Base-by-base conservation (phyloP, 169 alveolate genomes). In the Plasmodium falciparum region DNA sequence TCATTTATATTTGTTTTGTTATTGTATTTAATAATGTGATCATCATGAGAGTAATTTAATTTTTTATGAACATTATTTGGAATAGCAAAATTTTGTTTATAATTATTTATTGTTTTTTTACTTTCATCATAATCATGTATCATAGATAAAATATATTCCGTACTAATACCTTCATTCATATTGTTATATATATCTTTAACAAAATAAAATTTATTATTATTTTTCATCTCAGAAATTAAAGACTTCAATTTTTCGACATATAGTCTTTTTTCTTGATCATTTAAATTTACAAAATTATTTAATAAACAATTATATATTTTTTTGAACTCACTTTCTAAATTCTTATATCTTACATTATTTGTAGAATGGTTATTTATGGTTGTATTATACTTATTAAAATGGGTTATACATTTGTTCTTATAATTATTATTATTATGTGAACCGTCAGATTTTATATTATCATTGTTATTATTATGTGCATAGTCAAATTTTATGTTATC, bases 81-180 rank as follows among this genome's bases (percentile, higher is more conserved):
- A 39, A 39, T 39, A 39, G 1, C 9, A 5, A 39, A 39, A 39
- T n/a, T 13, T 9, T 15, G 3, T 6, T 73, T 17, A 29, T 17
- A 9, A 43, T 45, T 11, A 9, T 15, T 33, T 33, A n/a, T 74
- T 13, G 9, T 52, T 52, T 74, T 61, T 26, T 26, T 47, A 49
- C 52, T 24, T 33, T 63, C 17, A 15, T 67, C 43, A 52, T 80
- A 80, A 62, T 80, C 90, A 47, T 80, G 13, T 24, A 80, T 56
- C 90, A 80, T 80, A 15, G 90, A 80, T 49, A 80, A 22, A 26
- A 80, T 80, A 29, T 80, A 80, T 45, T 80, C 90, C 4, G 56
- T 52, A 45, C 90, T 80, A 8, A 73, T 15, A 15, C 62, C 43
- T 29, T 80, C 62, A 17, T 80, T 52, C 9, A 39, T 39, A 11